phyloP scores from a whole-genome alignment of 2,329 filamentous ascomycete genomes.

The Exophiala alcalophila region DNA sequence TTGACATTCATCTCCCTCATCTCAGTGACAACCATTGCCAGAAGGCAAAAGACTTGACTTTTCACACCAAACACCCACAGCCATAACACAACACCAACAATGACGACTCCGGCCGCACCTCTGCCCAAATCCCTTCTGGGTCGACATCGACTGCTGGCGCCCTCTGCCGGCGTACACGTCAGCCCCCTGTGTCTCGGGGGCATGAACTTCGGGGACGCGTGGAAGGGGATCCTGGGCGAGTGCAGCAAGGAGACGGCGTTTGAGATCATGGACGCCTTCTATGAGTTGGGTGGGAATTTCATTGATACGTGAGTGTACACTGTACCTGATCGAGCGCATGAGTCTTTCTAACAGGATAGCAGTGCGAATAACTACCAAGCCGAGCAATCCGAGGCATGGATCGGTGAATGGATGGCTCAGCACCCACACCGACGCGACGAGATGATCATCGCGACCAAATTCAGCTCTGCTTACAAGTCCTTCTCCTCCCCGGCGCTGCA shows the following conservation, averaged over 20 bases:
- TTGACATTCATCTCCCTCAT: too few species aligned
- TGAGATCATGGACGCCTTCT: slow-evolving; percentile 48
- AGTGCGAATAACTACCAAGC: slow-evolving; percentile 42
- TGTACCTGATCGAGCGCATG: background rate
- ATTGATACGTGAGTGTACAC: slow-evolving; percentile 43
- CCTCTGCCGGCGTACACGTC: slow-evolving; percentile 52
- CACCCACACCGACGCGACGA: slow-evolving; percentile 45
- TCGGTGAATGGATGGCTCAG: slow-evolving; percentile 52
- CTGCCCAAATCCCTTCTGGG: slow-evolving; percentile 45
- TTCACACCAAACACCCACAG: background rate
- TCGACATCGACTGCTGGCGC: slow-evolving; percentile 52
- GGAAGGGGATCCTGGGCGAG: slow-evolving; percentile 37
- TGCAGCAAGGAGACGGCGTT: slow-evolving; percentile 47
- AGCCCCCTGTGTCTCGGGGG: slow-evolving; percentile 54
- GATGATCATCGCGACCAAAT: slow-evolving; percentile 57
- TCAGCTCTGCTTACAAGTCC: slow-evolving; percentile 40
- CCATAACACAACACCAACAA: slow-evolving; percentile 11
- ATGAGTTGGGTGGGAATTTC: slow-evolving; percentile 50
- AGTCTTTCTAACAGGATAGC: background rate
- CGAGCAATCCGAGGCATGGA: slow-evolving; percentile 48
- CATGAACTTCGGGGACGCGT: slow-evolving; percentile 56
- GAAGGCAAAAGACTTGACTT: too few species aligned
- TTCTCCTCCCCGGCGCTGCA: slow-evolving; percentile 17
- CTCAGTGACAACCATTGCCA: too few species aligned
- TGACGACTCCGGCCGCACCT: slow-evolving; percentile 31